A percentile compares a stretch with the other conserved stretches of the same genome.
phyloP scores from a whole-genome alignment of 768 basidiomycete genomes.

The Tephrocybe rancida region DNA sequence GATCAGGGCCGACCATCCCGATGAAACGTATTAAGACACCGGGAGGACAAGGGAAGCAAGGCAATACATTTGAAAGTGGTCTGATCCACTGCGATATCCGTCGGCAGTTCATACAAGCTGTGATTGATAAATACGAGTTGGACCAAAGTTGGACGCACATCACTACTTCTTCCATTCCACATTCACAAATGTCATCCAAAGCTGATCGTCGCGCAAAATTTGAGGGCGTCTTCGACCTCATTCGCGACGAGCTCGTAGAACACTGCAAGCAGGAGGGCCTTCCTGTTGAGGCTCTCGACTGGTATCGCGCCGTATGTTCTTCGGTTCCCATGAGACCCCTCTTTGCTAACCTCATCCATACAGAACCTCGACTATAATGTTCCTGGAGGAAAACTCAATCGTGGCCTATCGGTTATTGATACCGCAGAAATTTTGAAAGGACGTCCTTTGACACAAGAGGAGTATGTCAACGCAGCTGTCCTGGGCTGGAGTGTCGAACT shows the following conservation, averaged over 20 bases:
- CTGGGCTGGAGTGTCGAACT: slow-evolving; percentile 97
- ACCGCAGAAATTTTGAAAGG: slow-evolving; percentile 88
- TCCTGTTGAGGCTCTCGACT: slow-evolving; percentile 82
- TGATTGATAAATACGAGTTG: not conserved
- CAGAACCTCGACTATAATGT: slow-evolving; percentile 92
- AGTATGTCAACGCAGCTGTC: slow-evolving; percentile 87
- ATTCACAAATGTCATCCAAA: slow-evolving; percentile 21
- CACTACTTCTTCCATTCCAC: not conserved
- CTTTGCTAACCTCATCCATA: not conserved
- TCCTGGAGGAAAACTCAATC: slow-evolving; percentile 95
- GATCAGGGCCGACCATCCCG: too few relatives aligned
- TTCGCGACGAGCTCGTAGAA: slow-evolving; percentile 78
- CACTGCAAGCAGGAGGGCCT: slow-evolving; percentile 72
- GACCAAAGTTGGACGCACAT: not conserved
- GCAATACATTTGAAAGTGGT: not conserved
- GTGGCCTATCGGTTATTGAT: slow-evolving; percentile 95
- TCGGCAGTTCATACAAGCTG: not conserved
- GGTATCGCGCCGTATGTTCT: slow-evolving; percentile 77
- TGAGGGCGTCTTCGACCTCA: slow-evolving; percentile 66
- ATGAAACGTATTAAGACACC: too few relatives aligned
- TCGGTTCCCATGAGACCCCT: not conserved
- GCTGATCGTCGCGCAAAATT: slow-evolving; percentile 58
- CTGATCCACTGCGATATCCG: slow-evolving; percentile 3
- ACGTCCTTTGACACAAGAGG: slow-evolving; percentile 67
- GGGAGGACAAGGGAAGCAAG: too few relatives aligned